These are phyloP conservation scores for Penicillium longicatenatum DNA, from an alignment of 495 filamentous ascomycete species.

Conservation along the genomic window DNA sequence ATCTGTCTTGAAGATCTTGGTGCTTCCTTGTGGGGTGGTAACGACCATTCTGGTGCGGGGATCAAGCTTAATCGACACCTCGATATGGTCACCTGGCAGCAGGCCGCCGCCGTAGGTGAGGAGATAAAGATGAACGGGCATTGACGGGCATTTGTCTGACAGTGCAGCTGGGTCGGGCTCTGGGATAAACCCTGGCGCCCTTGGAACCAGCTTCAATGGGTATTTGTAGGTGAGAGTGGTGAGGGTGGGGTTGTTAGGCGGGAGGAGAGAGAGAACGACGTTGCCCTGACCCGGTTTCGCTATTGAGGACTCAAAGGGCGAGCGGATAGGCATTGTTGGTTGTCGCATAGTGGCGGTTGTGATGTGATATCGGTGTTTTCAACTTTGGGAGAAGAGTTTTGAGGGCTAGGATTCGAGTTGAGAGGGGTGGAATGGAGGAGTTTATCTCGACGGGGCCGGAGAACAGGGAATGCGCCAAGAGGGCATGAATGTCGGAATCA, in stretches of 20 bases:
- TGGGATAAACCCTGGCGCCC: conserved; percentile 48
- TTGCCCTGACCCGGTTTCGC: conserved; percentile 75
- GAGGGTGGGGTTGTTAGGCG: conserved; percentile 70
- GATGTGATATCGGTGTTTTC: conserved; percentile 1
- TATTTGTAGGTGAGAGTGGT: conserved; percentile 84
- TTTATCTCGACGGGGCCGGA: conserved; percentile 14
- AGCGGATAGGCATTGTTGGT: conserved; percentile 45
- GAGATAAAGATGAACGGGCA: conserved; percentile 71
- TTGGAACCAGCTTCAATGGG: conserved; percentile 87
- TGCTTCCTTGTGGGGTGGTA: conserved; percentile 87
- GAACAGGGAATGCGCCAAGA: conserved; percentile 20
- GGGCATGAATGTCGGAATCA: conserved; percentile 11
- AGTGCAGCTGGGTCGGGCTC: conserved; percentile 28
- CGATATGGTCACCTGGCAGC: conserved; percentile 79
- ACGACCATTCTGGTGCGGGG: conserved; percentile 70
- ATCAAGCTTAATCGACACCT: conserved; percentile 68
- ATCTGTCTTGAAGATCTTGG: conserved; percentile 88
- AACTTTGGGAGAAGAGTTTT: background rate
- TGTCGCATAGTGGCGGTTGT: conserved; percentile 26
- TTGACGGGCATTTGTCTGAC: conserved; percentile 30
- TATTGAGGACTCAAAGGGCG: conserved; percentile 69
- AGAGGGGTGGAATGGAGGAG: conserved; percentile 4
- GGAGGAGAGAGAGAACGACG: conserved; percentile 71
- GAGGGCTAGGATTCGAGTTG: background rate
- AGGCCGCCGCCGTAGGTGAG: conserved; percentile 95